Evolutionary conservation across 129 eudicot genomes (phyloP), one percentile per base, ranked within the genome.

Genomic region (Deinandra increscens): DNA sequence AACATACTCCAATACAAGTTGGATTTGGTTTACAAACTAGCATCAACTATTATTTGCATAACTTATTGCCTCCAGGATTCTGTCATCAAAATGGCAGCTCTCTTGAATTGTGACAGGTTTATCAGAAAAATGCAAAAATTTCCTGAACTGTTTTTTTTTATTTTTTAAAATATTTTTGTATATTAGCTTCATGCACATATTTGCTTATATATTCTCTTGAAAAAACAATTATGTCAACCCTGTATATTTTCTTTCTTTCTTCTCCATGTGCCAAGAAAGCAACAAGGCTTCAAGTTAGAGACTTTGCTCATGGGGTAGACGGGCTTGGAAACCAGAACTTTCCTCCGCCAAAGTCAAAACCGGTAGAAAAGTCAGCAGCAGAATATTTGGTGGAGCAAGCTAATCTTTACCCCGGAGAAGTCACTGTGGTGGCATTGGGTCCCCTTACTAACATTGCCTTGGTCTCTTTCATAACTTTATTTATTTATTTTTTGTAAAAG

Each of bases 251-350:
- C 2, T 50, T 38, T 54, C 26, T 48, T 61, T 56, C n/a, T 9
- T 58, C 60, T 68, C 9, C 53, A 55, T 68, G 45, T 78, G 70
- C 79, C 34, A 80, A 94, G 99, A 85, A 87, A 83, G 96, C 97
- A 50, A 87, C 91, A 63, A 90, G 90, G 78, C 96, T 89, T 78
- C 97, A 97, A 20, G 86, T 94, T 80, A 94, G 96, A 74, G 89
- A 87, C 82, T 87, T 90, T 77, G 97, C 85, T 62, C 99, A 94
- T 75, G 99, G 99, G 39, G 72, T 81, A 20, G 99, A 94, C 79
- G 99, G 99, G 60, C 89, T 94, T 77, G 99, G 99, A 75, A 94
- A 94, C 77, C 99, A 94, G 80, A 94, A 89, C 79, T 94, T 94
- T 44, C 96, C 99, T 76, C 87, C 90, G 18, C 99, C 99, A 31